A percentile compares a stretch with the other conserved stretches of the same genome.
phyloP scores from a whole-genome alignment of 139 green algal genomes.

The Tetratostichococcus sp. region DNA sequence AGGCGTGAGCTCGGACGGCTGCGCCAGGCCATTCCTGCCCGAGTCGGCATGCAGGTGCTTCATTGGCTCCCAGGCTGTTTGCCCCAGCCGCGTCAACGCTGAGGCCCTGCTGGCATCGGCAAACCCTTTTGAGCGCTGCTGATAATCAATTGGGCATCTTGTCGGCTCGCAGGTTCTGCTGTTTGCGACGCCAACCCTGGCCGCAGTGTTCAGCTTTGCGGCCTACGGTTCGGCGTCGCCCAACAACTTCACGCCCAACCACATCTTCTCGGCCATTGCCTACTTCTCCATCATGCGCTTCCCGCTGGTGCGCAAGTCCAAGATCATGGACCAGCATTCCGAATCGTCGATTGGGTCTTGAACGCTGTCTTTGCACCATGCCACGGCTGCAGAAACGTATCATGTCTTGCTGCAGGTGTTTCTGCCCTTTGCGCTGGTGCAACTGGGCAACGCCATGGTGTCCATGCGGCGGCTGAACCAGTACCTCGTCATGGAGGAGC shows the following conservation, averaged over 20 bases:
- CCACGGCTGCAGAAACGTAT: too few relatives aligned
- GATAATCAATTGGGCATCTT: too few relatives aligned
- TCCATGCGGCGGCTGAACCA: slow-evolving; percentile 41
- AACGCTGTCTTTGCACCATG: too few relatives aligned
- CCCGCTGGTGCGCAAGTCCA: slow-evolving; percentile 57
- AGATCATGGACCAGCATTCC: too few relatives aligned
- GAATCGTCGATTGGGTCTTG: too few relatives aligned
- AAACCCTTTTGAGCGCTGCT: too few relatives aligned
- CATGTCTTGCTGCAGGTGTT: slow-evolving; percentile 5
- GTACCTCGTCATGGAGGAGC: slow-evolving; percentile 53
- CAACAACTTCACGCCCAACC: slow-evolving; percentile 46
- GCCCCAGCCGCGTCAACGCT: too few relatives aligned
- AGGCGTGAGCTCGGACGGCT: slow-evolving; percentile 58
- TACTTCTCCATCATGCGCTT: slow-evolving; percentile 93
- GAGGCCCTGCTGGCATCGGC: too few relatives aligned
- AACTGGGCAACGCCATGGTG: slow-evolving; percentile 51
- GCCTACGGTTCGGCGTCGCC: slow-evolving; percentile 46
- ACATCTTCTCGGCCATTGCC: slow-evolving; percentile 83
- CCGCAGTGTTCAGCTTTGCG: slow-evolving; percentile 80
- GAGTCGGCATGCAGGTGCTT: slow-evolving; percentile 51
- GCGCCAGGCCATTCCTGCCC: slow-evolving; percentile 37
- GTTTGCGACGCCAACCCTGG: slow-evolving; percentile 69
- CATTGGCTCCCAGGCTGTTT: slow-evolving; percentile 25
- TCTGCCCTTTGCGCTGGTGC: slow-evolving; percentile 16
- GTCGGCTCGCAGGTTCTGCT: slow-evolving; percentile 46